A percentile compares a stretch with the other conserved stretches of the same genome.
phyloP scores from a whole-genome alignment of 441 rosid species.

The Isatis lusitanica region DNA sequence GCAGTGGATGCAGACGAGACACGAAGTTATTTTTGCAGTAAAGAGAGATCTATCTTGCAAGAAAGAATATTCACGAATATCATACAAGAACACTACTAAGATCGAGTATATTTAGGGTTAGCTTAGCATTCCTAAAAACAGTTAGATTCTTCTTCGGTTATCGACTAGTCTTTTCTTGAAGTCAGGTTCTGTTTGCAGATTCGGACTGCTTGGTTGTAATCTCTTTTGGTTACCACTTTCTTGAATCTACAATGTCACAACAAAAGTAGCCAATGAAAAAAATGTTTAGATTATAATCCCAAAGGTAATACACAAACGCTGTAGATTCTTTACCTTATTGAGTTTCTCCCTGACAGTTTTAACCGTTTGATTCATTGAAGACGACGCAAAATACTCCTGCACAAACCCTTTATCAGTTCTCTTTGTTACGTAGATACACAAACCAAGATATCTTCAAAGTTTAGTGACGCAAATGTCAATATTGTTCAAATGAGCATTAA shows the following conservation, averaged over 20 bases:
- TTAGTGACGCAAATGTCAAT: background rate
- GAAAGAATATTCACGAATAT: background rate
- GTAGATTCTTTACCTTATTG: conserved; percentile 52
- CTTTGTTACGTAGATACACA: background rate
- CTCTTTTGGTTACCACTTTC: conserved; percentile 45
- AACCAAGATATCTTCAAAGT: background rate
- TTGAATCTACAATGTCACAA: conserved; percentile 44
- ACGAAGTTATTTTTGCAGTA: no score
- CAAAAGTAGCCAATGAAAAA: background rate
- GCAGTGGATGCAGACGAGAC: background rate
- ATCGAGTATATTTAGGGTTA: background rate
- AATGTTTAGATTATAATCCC: background rate
- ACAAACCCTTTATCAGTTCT: conserved; percentile 7
- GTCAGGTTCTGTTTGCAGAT: conserved; percentile 45
- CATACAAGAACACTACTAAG: background rate
- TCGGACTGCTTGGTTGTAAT: conserved; percentile 49
- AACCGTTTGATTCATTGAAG: conserved; percentile 79
- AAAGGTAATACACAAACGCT: background rate
- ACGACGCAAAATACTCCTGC: conserved; percentile 72
- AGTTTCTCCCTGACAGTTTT: conserved; percentile 44
- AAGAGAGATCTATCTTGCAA: background rate
- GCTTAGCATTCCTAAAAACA: background rate
- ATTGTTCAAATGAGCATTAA: background rate
- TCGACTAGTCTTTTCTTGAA: conserved; percentile 53
- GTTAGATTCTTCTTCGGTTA: conserved; percentile 64